These are phyloP conservation scores for Ophiostoma fasciatum DNA, from an alignment of 2,329 filamentous ascomycete species.

Conservation along the genomic window DNA sequence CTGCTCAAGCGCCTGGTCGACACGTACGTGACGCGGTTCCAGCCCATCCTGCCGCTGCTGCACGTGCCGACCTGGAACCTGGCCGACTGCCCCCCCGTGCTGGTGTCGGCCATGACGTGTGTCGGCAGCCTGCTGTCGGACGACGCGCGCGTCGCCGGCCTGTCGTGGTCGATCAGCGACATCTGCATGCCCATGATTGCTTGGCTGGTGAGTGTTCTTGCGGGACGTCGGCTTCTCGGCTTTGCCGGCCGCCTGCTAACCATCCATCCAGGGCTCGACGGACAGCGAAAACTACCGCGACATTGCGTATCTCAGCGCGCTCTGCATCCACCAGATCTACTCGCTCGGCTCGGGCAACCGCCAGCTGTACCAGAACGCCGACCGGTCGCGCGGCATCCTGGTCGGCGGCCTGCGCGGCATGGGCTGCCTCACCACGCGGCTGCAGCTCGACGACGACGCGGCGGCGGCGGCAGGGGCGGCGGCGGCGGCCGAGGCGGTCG, in stretches of 20 bases:
- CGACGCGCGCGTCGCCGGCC: constrained; percentile 7
- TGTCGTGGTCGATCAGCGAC: constrained; percentile 13
- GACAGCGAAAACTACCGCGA: constrained; percentile 15
- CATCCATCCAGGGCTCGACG: constrained; percentile 14
- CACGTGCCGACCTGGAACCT: constrained; percentile 18
- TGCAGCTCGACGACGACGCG: constrained; percentile 3
- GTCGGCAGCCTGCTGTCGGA: constrained; percentile 15
- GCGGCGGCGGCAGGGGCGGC: constrained; percentile 1
- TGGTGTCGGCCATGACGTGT: constrained; percentile 18
- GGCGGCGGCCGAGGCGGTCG: background rate
- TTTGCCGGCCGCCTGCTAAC: too few relatives aligned
- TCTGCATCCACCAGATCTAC: constrained; percentile 19
- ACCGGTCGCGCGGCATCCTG: constrained; percentile 16
- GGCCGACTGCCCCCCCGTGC: constrained; percentile 11
- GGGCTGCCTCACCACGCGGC: constrained; percentile 14
- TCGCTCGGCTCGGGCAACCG: constrained; percentile 19
- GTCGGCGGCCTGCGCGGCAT: constrained; percentile 17
- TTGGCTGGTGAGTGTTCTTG: too few relatives aligned
- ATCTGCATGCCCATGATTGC: constrained; percentile 17
- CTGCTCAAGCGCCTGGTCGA: constrained; percentile 14
- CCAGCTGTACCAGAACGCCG: constrained; percentile 17
- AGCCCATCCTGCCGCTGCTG: constrained; percentile 17
- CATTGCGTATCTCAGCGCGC: constrained; percentile 16
- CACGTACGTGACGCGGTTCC: constrained; percentile 16
- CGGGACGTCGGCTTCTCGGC: too few relatives aligned